Conservation (phyloP, 179 eudicot species). For the Drosera spatulata region DNA sequence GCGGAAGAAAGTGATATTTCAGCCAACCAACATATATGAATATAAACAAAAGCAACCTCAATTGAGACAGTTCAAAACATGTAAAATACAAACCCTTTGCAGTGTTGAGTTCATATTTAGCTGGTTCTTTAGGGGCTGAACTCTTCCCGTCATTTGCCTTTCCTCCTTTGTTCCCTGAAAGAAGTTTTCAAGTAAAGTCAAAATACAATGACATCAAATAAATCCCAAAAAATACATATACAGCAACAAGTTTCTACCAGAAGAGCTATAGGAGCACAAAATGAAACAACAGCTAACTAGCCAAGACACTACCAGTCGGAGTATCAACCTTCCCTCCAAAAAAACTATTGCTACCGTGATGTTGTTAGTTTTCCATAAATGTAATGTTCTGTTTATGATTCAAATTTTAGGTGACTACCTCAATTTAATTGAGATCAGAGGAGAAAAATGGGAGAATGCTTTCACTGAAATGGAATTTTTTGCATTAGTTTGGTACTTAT, state of each 20-base stretch:
- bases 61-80: not conserved
- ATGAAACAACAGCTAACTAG: not conserved
- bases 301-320: constrained; percentile 12
- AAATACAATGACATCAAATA: not conserved
- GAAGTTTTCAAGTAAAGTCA: too few species aligned
- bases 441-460: too few species aligned
- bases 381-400: too few species aligned
- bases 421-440: too few species aligned
- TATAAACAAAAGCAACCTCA: constrained; percentile 2
- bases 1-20: not conserved
- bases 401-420: too few species aligned
- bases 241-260: not conserved
- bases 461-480: too few species aligned
- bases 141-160: constrained; percentile 34
- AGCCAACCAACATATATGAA: not conserved
- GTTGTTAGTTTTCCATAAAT: constrained; percentile 2
- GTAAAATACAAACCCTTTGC: constrained; percentile 44
- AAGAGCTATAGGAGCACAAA: not conserved
- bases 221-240: not conserved
- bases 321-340: constrained; percentile 34
- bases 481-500: too few species aligned
- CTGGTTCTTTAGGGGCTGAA: constrained; percentile 31
- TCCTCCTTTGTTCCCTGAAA: not conserved
- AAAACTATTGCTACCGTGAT: constrained; percentile 10
- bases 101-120: constrained; percentile 36